phyloP scores from a whole-genome alignment of 2,329 filamentous ascomycete genomes.

The Pseudogymnoascus sp. region DNA sequence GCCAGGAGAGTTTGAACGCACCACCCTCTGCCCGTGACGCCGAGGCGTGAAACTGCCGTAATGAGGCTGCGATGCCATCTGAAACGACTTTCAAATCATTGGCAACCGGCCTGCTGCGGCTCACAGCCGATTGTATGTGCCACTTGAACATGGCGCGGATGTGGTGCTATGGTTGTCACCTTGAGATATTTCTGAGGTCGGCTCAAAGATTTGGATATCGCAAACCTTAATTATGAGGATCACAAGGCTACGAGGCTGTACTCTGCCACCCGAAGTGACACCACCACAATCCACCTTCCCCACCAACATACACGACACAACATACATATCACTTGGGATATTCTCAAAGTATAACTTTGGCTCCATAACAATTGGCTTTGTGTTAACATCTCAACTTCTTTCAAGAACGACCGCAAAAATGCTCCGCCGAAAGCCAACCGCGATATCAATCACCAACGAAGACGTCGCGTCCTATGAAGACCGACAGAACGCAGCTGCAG shows the following conservation, averaged over 20 bases:
- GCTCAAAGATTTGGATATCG: slow-evolving; percentile 5
- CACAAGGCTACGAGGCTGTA: slow-evolving; percentile 1
- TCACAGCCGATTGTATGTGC: slow-evolving; percentile 28
- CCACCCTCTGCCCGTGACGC: slow-evolving; percentile 15
- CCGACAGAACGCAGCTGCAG: slow-evolving; percentile 41
- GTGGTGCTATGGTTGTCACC: slow-evolving; percentile 9
- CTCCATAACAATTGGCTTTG: neutral
- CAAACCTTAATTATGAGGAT: slow-evolving; percentile 6
- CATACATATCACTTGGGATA: neutral
- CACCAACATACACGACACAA: neutral
- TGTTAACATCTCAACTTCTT: neutral
- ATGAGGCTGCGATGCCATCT: slow-evolving; percentile 27
- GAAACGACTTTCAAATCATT: slow-evolving; percentile 23
- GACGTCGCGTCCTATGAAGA: slow-evolving; percentile 67
- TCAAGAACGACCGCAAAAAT: slow-evolving; percentile 32
- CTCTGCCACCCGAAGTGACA: neutral
- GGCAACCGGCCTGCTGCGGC: slow-evolving; percentile 23
- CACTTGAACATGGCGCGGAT: slow-evolving; percentile 29
- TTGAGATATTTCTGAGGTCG: slow-evolving; percentile 8
- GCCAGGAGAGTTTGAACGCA: neutral
- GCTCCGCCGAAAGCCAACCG: slow-evolving; percentile 62
- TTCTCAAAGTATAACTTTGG: neutral
- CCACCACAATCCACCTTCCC: neutral
- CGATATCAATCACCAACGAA: slow-evolving; percentile 60
- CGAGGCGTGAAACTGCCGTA: slow-evolving; percentile 28